phyloP scores from a whole-genome alignment of 1,284 basidiomycete species.

The Ceratobasidium sp. region DNA sequence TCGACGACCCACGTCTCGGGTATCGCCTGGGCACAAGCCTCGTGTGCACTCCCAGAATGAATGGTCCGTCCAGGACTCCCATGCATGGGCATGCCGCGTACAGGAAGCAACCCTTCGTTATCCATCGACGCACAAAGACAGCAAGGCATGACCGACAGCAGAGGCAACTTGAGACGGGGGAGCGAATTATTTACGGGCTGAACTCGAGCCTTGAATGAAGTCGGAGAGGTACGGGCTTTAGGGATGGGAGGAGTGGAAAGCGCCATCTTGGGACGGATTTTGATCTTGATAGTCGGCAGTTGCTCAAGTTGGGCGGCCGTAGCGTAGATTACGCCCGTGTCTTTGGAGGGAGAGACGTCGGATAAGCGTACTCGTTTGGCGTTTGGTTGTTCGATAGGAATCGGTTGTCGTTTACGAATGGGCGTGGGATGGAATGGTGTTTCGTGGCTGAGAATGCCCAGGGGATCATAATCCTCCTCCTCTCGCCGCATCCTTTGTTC shows the following conservation, averaged over 20 bases:
- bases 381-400: constrained; percentile 2
- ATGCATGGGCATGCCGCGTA: constrained; percentile 75
- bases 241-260: background rate
- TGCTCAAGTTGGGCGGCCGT: constrained; percentile 18
- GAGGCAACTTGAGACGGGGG: constrained; percentile 42
- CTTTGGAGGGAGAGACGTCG: background rate
- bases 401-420: constrained; percentile 45
- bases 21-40: constrained; percentile 80
- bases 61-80: constrained; percentile 55
- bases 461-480: constrained; percentile 39
- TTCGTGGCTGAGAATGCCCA: no score
- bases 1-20: constrained; percentile 91
- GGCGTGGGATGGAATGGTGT: background rate
- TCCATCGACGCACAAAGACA: constrained; percentile 82
- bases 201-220: constrained; percentile 13
- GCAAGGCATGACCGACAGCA: constrained; percentile 60
- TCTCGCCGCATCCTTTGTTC: constrained; percentile 68
- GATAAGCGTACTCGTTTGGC: background rate
- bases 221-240: background rate
- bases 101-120: constrained; percentile 71
- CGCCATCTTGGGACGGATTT: background rate
- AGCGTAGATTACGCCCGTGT: background rate
- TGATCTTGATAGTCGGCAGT: constrained; percentile 27
- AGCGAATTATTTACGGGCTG: background rate
- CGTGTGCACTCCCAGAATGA: constrained; percentile 74